Evolutionary conservation across 495 filamentous ascomycete species (phyloP).

Genomic region (Penicillium flavigenum): DNA sequence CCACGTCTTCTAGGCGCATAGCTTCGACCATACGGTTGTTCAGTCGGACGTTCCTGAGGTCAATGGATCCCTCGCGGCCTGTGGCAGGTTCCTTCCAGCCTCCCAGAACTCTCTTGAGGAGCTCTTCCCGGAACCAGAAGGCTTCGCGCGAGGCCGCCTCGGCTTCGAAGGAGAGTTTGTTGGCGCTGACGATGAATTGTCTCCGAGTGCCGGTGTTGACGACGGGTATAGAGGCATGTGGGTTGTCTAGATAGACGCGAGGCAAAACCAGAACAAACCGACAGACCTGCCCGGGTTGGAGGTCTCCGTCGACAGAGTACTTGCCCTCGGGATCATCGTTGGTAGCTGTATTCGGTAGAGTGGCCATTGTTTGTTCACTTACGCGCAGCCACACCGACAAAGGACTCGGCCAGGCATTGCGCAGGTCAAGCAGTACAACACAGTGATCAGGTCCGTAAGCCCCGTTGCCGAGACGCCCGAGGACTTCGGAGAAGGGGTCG

Average conservation of each 20-base stretch:
- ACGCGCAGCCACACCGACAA: slow-evolving; percentile 60
- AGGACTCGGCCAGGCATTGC: slow-evolving; percentile 82
- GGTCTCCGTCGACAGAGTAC: slow-evolving; percentile 55
- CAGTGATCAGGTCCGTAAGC: slow-evolving; percentile 63
- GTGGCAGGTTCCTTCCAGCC: slow-evolving; percentile 66
- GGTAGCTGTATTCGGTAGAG: background rate
- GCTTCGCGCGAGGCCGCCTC: slow-evolving; percentile 78
- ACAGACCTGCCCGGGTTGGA: slow-evolving; percentile 76
- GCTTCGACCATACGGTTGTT: slow-evolving; percentile 79
- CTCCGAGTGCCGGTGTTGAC: slow-evolving; percentile 70
- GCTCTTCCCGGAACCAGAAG: slow-evolving; percentile 89
- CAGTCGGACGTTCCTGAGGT: slow-evolving; percentile 71
- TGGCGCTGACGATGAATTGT: slow-evolving; percentile 85
- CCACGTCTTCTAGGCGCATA: slow-evolving; percentile 76
- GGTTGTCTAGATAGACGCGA: slow-evolving; percentile 72
- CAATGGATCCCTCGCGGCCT: slow-evolving; percentile 64
- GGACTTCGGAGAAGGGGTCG: slow-evolving; percentile 40
- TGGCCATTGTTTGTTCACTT: slow-evolving; percentile 31
- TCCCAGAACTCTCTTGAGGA: slow-evolving; percentile 68
- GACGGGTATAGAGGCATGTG: slow-evolving; percentile 73
- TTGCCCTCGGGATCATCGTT: slow-evolving; percentile 23
- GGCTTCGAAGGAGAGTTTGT: slow-evolving; percentile 71
- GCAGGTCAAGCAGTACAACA: slow-evolving; percentile 76
- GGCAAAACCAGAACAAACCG: slow-evolving; percentile 75
- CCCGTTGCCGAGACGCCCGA: slow-evolving; percentile 42